A percentile compares a stretch with the other conserved stretches of the same genome.
phyloP scores from a whole-genome alignment of 306 rosid genomes.

The Cucumis melo region DNA sequence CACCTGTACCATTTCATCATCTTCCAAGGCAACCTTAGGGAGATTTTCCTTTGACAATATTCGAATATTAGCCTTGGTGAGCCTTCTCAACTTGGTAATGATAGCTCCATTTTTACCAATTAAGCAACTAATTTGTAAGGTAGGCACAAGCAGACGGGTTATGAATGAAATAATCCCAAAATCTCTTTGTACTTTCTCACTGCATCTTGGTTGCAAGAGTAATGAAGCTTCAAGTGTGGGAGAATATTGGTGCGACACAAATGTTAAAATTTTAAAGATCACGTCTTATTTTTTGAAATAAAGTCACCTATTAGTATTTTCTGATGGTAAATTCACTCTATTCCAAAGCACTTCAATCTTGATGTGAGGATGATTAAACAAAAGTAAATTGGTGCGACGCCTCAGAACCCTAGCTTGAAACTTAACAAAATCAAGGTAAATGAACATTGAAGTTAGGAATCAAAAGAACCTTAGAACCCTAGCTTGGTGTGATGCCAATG shows the following conservation, averaged over 20 bases:
- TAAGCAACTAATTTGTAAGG: conserved; percentile 93
- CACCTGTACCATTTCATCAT: conserved; percentile 99
- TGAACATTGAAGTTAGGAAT: background rate
- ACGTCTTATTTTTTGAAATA: no score
- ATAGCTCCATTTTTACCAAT: conserved; percentile 97
- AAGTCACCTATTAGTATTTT: no score
- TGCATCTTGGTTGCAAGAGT: conserved; percentile 92
- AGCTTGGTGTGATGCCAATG: conserved; percentile 95
- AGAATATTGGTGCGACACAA: no score
- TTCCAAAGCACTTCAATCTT: background rate
- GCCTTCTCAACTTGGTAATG: conserved; percentile 87
- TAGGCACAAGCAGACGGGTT: conserved; percentile 81
- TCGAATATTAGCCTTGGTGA: conserved; percentile 84
- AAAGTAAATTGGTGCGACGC: background rate
- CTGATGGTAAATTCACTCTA: background rate
- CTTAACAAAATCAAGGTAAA: background rate
- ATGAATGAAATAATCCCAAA: conserved; percentile 88
- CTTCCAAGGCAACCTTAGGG: conserved; percentile 89
- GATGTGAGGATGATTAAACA: background rate
- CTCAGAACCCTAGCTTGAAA: no score
- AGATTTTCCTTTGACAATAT: conserved; percentile 75
- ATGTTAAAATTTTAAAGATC: no score
- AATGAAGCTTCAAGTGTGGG: conserved; percentile 83
- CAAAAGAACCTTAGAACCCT: conserved; percentile 39
- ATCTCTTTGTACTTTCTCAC: conserved; percentile 90